Percentiles rank a stretch among this genome's conserved stretches.
Conservation (phyloP, 2,329 filamentous ascomycete genomes). For the Rhynchosporium secalis region DNA sequence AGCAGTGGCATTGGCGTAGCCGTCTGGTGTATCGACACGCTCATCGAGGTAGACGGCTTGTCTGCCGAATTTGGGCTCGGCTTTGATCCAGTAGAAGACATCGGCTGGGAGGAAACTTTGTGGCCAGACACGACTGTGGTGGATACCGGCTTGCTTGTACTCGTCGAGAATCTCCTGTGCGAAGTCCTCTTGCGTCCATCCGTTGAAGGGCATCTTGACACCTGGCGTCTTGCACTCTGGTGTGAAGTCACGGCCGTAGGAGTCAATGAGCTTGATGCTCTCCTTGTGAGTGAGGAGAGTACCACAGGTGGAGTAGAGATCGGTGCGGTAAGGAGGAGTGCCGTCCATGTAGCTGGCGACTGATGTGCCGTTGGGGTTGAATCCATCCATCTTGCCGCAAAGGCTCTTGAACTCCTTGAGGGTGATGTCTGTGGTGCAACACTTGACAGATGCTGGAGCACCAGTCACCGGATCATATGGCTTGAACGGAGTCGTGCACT, state of each 20-base stretch:
- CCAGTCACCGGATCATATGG: conserved; percentile 5
- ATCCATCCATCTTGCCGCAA: conserved; percentile 12
- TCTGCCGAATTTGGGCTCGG: conserved; percentile 9
- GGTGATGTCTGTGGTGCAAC: conserved; percentile 11
- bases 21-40: conserved; percentile 1
- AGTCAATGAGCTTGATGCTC: conserved; percentile 10
- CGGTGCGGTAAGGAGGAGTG: conserved; percentile 5
- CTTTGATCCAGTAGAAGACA: conserved; percentile 14
- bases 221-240: conserved; percentile 9
- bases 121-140: conserved; percentile 8
- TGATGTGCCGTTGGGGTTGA: conserved; percentile 8
- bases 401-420: conserved; percentile 10
- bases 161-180: conserved; percentile 8
- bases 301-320: conserved; percentile 12
- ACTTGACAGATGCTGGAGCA: neutral
- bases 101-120: conserved; percentile 11
- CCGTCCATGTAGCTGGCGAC: conserved; percentile 10
- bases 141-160: conserved; percentile 7
- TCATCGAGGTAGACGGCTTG: conserved; percentile 11
- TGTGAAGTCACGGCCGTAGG: conserved; percentile 8
- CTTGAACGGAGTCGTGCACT: conserved; percentile 11
- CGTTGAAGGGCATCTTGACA: conserved; percentile 12
- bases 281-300: conserved; percentile 13
- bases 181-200: conserved; percentile 6
- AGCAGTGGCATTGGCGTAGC: conserved; percentile 10